Percentiles rank a stretch among this genome's conserved stretches.
phyloP scores from a whole-genome alignment of 2,329 filamentous ascomycete species.

The Colletotrichum ledebouriae region DNA sequence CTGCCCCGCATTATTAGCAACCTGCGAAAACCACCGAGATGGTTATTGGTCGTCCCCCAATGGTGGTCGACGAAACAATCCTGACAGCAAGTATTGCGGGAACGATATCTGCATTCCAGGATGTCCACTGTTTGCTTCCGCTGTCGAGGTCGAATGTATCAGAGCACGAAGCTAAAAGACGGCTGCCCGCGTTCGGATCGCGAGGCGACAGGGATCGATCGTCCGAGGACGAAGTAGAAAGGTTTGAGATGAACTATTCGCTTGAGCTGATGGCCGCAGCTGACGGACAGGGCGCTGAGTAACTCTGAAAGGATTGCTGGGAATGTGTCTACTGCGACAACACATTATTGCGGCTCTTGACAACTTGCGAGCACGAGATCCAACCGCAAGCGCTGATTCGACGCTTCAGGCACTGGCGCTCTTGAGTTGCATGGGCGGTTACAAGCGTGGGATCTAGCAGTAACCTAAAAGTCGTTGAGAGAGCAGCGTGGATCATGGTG shows the following conservation, averaged over 20 bases:
- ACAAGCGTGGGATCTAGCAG: slow-evolving; percentile 12
- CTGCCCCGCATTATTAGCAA: too few relatives aligned
- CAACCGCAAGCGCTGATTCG: slow-evolving; percentile 5
- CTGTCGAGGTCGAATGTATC: neutral
- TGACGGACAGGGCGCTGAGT: neutral
- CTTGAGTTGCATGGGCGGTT: slow-evolving; percentile 27
- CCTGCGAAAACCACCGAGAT: too few relatives aligned
- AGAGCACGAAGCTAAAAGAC: neutral
- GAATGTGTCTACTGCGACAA: slow-evolving; percentile 20
- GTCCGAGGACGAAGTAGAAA: neutral
- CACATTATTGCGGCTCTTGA: neutral
- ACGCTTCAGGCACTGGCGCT: slow-evolving; percentile 27
- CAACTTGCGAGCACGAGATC: neutral
- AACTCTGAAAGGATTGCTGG: neutral
- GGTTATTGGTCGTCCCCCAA: too few relatives aligned
- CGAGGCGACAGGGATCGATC: slow-evolving; percentile 30
- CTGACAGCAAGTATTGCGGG: neutral
- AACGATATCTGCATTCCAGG: neutral
- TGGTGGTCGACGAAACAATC: neutral
- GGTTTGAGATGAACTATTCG: slow-evolving; percentile 31
- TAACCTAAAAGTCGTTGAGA: slow-evolving; percentile 4
- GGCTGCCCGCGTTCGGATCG: neutral
- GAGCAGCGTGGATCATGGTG: too few relatives aligned
- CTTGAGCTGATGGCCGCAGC: neutral
- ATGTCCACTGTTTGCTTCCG: neutral